A percentile compares a stretch with the other conserved stretches of the same genome.
These are phyloP conservation scores for Ceratocystiopsis minuta DNA, from an alignment of 2,329 filamentous ascomycete genomes.

Conservation along the genomic window DNA sequence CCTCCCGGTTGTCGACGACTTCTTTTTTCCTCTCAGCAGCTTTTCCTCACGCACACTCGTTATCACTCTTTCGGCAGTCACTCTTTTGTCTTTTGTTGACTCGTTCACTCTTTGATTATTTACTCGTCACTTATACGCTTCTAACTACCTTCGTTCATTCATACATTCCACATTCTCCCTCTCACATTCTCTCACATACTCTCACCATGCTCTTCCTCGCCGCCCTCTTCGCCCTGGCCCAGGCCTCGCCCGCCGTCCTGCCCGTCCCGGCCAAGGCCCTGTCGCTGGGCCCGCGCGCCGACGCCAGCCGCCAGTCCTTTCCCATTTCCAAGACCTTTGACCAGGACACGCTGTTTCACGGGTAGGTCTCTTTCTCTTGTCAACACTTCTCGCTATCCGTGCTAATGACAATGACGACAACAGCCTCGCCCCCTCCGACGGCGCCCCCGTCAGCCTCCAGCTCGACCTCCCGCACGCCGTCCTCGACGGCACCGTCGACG, in stretches of 20 bases:
- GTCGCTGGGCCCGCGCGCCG: background rate
- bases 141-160: no score
- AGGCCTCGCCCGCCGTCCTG: slow-evolving; percentile 6
- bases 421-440: slow-evolving; percentile 5
- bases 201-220: slow-evolving; percentile 6
- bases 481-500: slow-evolving; percentile 8
- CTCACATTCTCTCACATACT: background rate
- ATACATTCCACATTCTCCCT: no score
- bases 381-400: no score
- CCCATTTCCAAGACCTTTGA: slow-evolving; percentile 8
- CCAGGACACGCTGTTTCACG: slow-evolving; percentile 10
- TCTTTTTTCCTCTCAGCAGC: no score
- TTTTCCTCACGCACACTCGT: no score
- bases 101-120: background rate
- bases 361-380: slow-evolving; percentile 2
- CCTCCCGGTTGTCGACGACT: no score
- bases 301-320: slow-evolving; percentile 3
- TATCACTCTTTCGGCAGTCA: background rate
- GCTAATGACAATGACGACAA: background rate
- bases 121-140: no score
- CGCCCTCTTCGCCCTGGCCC: slow-evolving; percentile 6
- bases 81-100: slow-evolving; percentile 3
- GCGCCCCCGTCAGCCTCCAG: slow-evolving; percentile 7
- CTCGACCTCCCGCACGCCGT: slow-evolving; percentile 9
- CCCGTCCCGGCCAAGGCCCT: background rate